Evolutionary conservation across 2,329 filamentous ascomycete species (phyloP).

Genomic region (Ophiostoma sp.): DNA sequence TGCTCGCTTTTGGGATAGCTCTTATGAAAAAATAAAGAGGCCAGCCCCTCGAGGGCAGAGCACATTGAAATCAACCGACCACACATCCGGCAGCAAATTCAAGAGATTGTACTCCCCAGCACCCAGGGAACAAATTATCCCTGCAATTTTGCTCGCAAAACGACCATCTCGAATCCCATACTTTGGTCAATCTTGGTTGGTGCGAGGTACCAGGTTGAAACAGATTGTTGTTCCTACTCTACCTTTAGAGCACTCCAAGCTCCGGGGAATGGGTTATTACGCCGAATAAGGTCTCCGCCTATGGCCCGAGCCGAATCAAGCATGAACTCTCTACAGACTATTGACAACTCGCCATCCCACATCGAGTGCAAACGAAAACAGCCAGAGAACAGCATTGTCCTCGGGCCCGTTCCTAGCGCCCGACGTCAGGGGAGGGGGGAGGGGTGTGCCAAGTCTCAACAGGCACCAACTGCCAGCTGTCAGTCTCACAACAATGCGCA

Average conservation of each 20-base stretch:
- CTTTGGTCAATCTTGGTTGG: neutral
- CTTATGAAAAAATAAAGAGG: neutral
- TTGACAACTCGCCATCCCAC: neutral
- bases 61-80: neutral
- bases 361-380: neutral
- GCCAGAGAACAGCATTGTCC: neutral
- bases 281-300: neutral
- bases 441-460: neutral
- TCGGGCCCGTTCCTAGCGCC: neutral
- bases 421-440: neutral
- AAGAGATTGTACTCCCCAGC: no score
- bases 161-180: neutral
- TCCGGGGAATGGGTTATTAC: neutral
- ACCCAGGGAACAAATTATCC: neutral
- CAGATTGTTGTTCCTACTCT: neutral
- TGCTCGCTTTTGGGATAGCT: neutral
- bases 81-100: neutral
- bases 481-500: neutral
- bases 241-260: neutral
- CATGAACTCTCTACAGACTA: neutral
- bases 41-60: neutral
- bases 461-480: neutral
- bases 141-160: neutral
- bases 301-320: slow-evolving; percentile 13
- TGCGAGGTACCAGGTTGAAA: neutral